Evolutionary conservation across 164 flowering plant species (phyloP), one percentile per base, ranked within the genome.

Genomic region (grape (Vitis vinifera)): DNA sequence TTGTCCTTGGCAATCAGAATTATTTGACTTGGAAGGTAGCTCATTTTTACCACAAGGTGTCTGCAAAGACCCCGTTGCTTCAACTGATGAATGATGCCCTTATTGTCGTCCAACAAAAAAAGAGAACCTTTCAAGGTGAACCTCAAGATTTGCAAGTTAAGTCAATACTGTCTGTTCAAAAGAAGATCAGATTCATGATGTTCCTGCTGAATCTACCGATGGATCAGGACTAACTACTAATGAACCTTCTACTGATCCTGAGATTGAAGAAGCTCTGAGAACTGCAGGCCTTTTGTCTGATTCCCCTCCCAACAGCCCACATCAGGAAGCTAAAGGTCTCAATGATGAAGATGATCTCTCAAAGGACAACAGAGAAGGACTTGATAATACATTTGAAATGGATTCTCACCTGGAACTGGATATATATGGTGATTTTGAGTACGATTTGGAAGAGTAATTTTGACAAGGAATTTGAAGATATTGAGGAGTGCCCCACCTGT

Each of bases 401-500:
- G 67, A 85, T 82, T 79, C 85, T 73, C 84, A 80, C 68, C 79
- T 89, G 19, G 97, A 90, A 19, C 71, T 85, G 62, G 97, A 93
- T 78, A 93, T 91, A 63, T 93, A 90, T 81, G 97, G 99, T 59
- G 98, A 91, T 80, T 91, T 91, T 71, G 97, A 90, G 77, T 91
- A 92, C 84, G 88, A 85, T 74, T 70, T 92, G 74, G 95, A 88
- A 55, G 92, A 84, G 6, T 6, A 31, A 31, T 31, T 31, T 0
- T 31, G 44, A 31, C 44, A 31, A 31, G 44, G 44, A 31, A 31
- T 31, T 31, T 31, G 44, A 31, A 31, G 44, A 6, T 31, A 6
- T 31, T 31, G 44, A 31, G 44, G 44, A 31, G 44, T 31, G 44
- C 44, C 44, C 44, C 44, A 31, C 6, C 44, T 31, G 44, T 31